phyloP scores from a whole-genome alignment of 1,284 basidiomycete genomes.

The Schizopora paradoxa region DNA sequence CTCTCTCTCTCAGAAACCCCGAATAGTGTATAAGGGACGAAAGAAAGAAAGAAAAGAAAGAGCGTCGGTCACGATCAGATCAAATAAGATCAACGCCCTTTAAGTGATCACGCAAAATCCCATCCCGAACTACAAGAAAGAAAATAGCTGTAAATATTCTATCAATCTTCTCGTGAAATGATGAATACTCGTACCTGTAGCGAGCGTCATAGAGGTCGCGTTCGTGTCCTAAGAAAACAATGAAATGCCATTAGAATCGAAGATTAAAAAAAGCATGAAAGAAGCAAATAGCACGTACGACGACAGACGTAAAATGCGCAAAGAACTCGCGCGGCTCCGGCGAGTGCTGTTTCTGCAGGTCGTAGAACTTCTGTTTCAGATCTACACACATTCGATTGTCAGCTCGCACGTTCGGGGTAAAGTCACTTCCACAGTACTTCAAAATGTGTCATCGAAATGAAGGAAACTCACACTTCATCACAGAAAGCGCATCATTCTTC shows the following conservation, averaged over 20 bases:
- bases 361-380: slow-evolving; percentile 68
- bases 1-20: no score
- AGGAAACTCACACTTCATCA: slow-evolving; percentile 52
- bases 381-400: no score
- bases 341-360: slow-evolving; percentile 73
- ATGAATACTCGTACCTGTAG: slow-evolving; percentile 41
- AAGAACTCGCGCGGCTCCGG: slow-evolving; percentile 65
- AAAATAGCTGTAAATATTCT: slow-evolving; percentile 9
- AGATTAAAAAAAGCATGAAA: background rate
- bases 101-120: slow-evolving; percentile 48
- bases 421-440: slow-evolving; percentile 6
- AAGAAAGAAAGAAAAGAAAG: no score
- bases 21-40: no score
- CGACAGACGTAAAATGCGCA: slow-evolving; percentile 68
- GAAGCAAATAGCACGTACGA: slow-evolving; percentile 40
- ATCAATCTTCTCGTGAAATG: background rate
- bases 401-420: no score
- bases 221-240: slow-evolving; percentile 50
- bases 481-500: slow-evolving; percentile 62
- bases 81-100: slow-evolving; percentile 48
- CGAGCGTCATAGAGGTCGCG: slow-evolving; percentile 61
- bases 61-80: no score
- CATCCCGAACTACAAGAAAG: slow-evolving; percentile 37
- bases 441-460: background rate
- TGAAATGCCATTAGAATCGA: slow-evolving; percentile 3